Evolutionary conservation across 176 grass and related monocot genomes (phyloP), one percentile per base, ranked within the genome.

Genomic region (Dendrocalamus sinicus): DNA sequence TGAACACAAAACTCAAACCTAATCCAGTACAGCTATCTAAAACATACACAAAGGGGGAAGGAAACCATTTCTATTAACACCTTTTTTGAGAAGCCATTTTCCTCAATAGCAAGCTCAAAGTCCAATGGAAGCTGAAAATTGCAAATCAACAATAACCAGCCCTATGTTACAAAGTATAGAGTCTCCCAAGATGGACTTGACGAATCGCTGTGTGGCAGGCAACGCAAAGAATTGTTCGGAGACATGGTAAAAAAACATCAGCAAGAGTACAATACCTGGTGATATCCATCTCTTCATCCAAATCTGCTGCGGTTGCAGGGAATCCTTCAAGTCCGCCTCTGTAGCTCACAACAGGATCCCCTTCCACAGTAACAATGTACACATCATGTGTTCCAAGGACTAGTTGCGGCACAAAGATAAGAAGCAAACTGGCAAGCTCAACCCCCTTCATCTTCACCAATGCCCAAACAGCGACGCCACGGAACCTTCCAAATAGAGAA

Each of bases 341-440:
- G 64, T 99, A 99, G 83, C 79, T 94, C 66, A 96, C 90, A 70
- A 96, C 92, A 52, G 96, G 96, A 52, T 99, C 96, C 12, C 94
- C 96, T 80, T 91, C 93, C 73, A 96, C 86, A 19, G 88, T 87
- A n/a, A 96, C 96, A 47, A 99, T 96, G 75, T 99, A 99, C 20
- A 99, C 94, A 76, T 99, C 93, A 67, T 94, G 94, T 35, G 70
- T 89, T 76, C 82, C 93, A 67, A 89, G 88, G 24, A 76, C 92
- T 16, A 88, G 73, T 20, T 85, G 83, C 12, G 80, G 67, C 45
- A 94, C 50, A 70, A 92, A 85, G 37, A 92, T 76, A 35, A 94
- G 79, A 82, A 92, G 70, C 64, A 94, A 60, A 41, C 86, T 91
- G 3, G 57, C 80, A 52, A 91, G 53, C 66, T 55, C 58, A 15